phyloP scores from a whole-genome alignment of 805 yeast genomes.

The Komagataella mondaviorum region DNA sequence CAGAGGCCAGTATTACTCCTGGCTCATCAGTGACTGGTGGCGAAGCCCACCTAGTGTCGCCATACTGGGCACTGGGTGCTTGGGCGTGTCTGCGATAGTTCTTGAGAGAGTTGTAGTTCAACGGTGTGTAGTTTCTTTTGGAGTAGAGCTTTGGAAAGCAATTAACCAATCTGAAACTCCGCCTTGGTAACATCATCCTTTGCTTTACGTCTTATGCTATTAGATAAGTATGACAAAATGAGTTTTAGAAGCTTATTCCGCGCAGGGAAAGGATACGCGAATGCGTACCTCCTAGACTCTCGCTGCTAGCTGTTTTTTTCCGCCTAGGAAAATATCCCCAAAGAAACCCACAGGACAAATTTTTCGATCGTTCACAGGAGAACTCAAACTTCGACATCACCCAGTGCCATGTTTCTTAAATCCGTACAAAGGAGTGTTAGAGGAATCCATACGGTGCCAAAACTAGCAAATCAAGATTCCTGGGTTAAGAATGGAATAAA shows the following conservation, averaged over 20 bases:
- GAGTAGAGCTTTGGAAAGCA: neutral
- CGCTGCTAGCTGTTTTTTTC: neutral
- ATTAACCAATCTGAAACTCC: neutral
- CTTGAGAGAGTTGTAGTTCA: neutral
- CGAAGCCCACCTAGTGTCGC: neutral
- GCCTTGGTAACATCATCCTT: neutral
- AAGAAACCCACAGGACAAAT: neutral
- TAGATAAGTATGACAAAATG: neutral
- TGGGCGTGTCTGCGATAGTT: neutral
- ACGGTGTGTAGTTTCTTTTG: neutral
- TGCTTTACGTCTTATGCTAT: neutral
- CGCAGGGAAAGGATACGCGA: neutral
- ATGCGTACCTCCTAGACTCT: too few species aligned
- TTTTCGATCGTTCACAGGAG: neutral
- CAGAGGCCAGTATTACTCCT: constrained; percentile 39
- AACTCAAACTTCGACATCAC: neutral
- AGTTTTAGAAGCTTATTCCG: neutral
- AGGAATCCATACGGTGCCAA: constrained; percentile 51
- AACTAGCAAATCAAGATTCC: constrained; percentile 24
- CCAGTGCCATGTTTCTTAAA: neutral
- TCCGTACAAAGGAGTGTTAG: neutral
- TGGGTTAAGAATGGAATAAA: constrained; percentile 37
- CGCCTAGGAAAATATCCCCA: neutral
- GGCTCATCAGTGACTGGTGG: neutral
- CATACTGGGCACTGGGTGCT: neutral